Conservation (phyloP, 2,329 filamentous ascomycete genomes). For the Monosporascus sp. region DNA sequence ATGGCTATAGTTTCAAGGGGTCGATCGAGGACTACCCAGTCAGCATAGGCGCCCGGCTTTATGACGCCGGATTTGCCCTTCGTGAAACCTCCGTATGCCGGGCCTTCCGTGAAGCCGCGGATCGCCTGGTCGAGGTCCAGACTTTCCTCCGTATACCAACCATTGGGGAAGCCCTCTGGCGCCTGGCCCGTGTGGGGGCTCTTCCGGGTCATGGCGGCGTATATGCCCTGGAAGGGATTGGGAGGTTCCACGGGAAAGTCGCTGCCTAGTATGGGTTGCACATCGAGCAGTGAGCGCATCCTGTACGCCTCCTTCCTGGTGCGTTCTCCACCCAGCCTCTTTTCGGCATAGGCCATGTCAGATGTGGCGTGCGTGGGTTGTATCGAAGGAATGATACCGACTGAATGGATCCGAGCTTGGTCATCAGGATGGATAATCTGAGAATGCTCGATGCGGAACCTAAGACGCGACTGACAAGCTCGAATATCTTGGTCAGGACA, state of each 20-base stretch:
- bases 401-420: slow-evolving; percentile 50
- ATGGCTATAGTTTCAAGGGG: slow-evolving; percentile 45
- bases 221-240: slow-evolving; percentile 63
- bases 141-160: slow-evolving; percentile 57
- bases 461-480: slow-evolving; percentile 47
- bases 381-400: slow-evolving; percentile 62
- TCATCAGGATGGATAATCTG: slow-evolving; percentile 66
- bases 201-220: slow-evolving; percentile 59
- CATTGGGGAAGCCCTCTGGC: slow-evolving; percentile 38
- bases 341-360: slow-evolving; percentile 62
- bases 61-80: slow-evolving; percentile 57
- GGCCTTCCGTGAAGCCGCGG: slow-evolving; percentile 55
- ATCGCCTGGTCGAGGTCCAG: slow-evolving; percentile 55
- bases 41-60: slow-evolving; percentile 55
- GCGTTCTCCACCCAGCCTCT: slow-evolving; percentile 52
- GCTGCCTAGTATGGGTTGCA: slow-evolving; percentile 55
- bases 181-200: slow-evolving; percentile 52
- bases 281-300: slow-evolving; percentile 55
- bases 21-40: slow-evolving; percentile 65
- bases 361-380: slow-evolving; percentile 69
- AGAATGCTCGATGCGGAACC: slow-evolving; percentile 65
- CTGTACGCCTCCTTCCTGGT: slow-evolving; percentile 56
- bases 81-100: slow-evolving; percentile 54
- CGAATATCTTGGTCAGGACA: slow-evolving; percentile 42
- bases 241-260: slow-evolving; percentile 70